phyloP scores from a whole-genome alignment of 1,284 basidiomycete species.

The Puccinia polysora region DNA sequence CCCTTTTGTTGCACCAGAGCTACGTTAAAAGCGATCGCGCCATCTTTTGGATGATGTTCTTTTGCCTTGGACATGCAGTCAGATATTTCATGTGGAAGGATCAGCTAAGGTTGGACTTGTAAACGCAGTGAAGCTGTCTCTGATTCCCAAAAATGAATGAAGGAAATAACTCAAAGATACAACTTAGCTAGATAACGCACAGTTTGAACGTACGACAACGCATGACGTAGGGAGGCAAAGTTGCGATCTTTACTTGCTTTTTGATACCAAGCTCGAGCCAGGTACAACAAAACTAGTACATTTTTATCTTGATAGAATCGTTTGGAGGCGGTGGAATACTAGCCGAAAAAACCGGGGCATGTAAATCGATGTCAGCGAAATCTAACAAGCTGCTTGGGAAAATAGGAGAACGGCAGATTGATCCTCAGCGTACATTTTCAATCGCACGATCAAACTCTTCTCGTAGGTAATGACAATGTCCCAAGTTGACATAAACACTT shows the following conservation, averaged over 20 bases:
- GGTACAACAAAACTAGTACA: conserved; percentile 69
- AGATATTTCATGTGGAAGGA: too few species aligned
- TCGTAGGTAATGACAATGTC: conserved; percentile 81
- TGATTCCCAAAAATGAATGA: not conserved
- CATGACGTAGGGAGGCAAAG: conserved; percentile 70
- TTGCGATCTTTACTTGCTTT: conserved; percentile 83
- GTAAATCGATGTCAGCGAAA: not conserved
- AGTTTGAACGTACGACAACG: conserved; percentile 71
- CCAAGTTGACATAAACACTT: conserved; percentile 87
- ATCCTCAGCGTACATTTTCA: conserved; percentile 69
- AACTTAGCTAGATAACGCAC: conserved; percentile 55
- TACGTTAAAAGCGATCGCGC: conserved; percentile 83
- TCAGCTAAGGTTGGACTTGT: too few species aligned
- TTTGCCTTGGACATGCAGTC: conserved; percentile 61
- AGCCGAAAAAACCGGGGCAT: not conserved
- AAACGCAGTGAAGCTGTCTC: too few species aligned
- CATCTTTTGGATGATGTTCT: conserved; percentile 74
- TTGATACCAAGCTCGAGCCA: conserved; percentile 83
- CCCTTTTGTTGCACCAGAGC: conserved; percentile 95
- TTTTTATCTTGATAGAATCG: conserved; percentile 69
- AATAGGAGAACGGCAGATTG: conserved; percentile 25
- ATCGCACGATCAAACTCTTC: conserved; percentile 91
- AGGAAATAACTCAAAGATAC: not conserved
- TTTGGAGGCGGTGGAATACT: conserved; percentile 83
- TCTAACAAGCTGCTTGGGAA: conserved; percentile 12